Percentiles rank a stretch among this genome's conserved stretches.
Evolutionary conservation across 225 moss, liverwort and hornwort species (phyloP).

Genomic region (Anthoceros angustus): DNA sequence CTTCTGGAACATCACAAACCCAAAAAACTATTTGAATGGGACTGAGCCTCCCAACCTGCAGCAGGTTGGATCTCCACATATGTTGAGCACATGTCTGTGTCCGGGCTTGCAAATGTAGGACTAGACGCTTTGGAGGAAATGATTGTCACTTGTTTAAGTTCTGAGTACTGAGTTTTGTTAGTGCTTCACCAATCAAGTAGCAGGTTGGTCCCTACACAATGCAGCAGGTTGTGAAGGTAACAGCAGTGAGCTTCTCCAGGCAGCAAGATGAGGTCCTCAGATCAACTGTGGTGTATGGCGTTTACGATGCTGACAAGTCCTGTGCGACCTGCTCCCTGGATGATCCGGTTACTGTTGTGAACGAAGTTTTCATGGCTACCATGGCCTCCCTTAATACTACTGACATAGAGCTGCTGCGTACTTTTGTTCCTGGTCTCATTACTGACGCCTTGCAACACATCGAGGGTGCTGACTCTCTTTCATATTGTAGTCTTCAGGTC

Average conservation of each 20-base stretch:
- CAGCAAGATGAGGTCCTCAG: neutral
- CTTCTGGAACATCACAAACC: slow-evolving; percentile 4
- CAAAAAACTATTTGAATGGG: neutral
- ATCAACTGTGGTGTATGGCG: neutral
- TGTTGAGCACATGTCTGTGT: neutral
- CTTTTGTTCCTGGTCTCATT: slow-evolving; percentile 1
- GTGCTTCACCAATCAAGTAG: slow-evolving; percentile 4
- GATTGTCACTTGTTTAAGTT: neutral
- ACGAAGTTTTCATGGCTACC: slow-evolving; percentile 1
- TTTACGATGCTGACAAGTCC: neutral
- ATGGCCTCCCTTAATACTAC: neutral
- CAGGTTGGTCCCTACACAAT: slow-evolving; percentile 6
- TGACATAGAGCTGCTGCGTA: neutral
- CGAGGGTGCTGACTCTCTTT: slow-evolving; percentile 6
- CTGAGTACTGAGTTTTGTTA: neutral
- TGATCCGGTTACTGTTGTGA: neutral
- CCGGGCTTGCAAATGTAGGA: neutral
- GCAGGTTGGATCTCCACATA: neutral
- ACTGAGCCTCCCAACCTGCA: neutral
- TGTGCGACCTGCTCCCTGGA: neutral
- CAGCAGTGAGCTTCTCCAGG: neutral
- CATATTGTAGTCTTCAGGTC: slow-evolving; percentile 5
- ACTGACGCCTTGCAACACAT: neutral
- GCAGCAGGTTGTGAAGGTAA: slow-evolving; percentile 4
- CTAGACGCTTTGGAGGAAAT: neutral